Base-by-base conservation (phyloP, 805 yeast genomes). In the Candida oleophila region DNA sequence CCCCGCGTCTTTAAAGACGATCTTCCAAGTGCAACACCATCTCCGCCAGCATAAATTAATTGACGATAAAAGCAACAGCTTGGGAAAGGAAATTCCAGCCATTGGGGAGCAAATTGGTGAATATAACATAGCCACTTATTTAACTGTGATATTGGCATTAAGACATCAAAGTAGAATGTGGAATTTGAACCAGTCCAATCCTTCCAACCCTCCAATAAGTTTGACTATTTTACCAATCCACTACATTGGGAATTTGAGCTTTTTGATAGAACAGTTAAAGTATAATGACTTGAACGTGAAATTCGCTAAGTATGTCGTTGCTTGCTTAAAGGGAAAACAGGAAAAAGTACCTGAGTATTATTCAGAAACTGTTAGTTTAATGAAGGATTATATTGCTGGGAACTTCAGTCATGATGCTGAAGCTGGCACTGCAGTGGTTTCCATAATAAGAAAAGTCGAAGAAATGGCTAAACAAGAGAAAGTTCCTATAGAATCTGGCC, bases 381-480 rank as follows among this genome's bases (percentile, higher is more conserved):
- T 85, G 45, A 77, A 74, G 49, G 78, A 79, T 37, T 85, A 79
- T 57, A 73, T 80, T 2, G 77, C 80, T 4, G 85, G 82, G 0
- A 81, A 82, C 41, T 55, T 77, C 28, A 57, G 66, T 15, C 75
- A 79, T 55, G 73, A 76, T 18, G 69, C 66, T 2, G 61, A 62
- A 12, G 61, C 76, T 4, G 81, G 77, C 44, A 74, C 88, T 0
- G 60, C 78, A 19, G 64, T 82, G 15, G 68, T 64, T 5, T 55
- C 60, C 8, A 49, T 71, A 2, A 56, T 72, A 14, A 51, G 75
- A 36, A 46, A 53, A 30, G 53, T 68, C 5, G 71, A 68, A 39
- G 34, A 28, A 14, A 30, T 42, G 16, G 30, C 51, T 16, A 16
- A 38, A 20, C 21, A 42, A 20, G 34, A 45, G 12, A 20, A 41